Percentiles rank a stretch among this genome's conserved stretches.
Conservation (phyloP, 192 early-diverging fungal genomes). For the Backusella tarrabulga region DNA sequence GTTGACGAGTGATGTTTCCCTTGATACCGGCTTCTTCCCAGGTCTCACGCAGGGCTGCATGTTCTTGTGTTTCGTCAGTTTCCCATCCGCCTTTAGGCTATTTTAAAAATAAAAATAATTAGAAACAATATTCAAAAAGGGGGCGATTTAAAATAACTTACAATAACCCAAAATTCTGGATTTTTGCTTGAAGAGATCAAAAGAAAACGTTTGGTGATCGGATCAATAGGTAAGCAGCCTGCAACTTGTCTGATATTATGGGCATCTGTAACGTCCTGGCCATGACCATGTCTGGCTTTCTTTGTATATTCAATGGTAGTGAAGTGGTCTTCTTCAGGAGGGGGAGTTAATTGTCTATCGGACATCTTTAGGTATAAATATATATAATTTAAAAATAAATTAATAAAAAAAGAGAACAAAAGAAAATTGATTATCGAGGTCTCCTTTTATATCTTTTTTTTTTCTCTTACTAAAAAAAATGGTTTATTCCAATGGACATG, state of each 20-base stretch:
- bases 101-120: neutral
- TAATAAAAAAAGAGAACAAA: neutral
- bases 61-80: slow-evolving; percentile 54
- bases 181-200: slow-evolving; percentile 49
- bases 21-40: slow-evolving; percentile 61
- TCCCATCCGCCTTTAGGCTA: slow-evolving; percentile 67
- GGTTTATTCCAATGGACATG: neutral
- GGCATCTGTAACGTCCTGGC: slow-evolving; percentile 17
- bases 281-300: slow-evolving; percentile 26
- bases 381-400: neutral
- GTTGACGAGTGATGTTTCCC: slow-evolving; percentile 41
- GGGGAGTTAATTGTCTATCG: slow-evolving; percentile 9
- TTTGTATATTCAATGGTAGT: slow-evolving; percentile 18
- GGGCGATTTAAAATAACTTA: slow-evolving; percentile 13
- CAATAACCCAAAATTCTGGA: slow-evolving; percentile 48
- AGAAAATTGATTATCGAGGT: neutral
- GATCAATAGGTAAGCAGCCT: slow-evolving; percentile 54
- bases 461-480: neutral
- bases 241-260: slow-evolving; percentile 35
- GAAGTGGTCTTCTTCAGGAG: neutral
- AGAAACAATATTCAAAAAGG: neutral
- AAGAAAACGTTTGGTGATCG: slow-evolving; percentile 38
- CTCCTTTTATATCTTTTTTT: neutral
- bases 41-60: slow-evolving; percentile 56
- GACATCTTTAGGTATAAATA: neutral